Conservation (phyloP, 352 stramenopile species). For the Globisporangium polare region DNA sequence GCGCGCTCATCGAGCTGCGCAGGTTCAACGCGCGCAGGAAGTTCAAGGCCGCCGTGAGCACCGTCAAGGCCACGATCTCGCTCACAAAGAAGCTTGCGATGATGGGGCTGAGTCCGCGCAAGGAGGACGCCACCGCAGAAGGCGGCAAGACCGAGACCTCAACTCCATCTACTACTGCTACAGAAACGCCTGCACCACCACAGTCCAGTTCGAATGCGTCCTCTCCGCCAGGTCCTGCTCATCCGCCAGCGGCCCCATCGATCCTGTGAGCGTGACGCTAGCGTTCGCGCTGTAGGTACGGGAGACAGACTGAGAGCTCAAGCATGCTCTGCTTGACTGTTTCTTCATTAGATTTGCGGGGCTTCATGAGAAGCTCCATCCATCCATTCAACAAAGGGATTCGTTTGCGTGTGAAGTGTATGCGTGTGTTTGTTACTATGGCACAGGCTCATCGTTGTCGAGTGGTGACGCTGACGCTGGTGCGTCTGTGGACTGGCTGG, state of each 20-base stretch:
- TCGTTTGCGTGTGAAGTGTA: too few species aligned
- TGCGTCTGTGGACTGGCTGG: too few species aligned
- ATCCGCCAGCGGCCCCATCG: slow-evolving; percentile 6
- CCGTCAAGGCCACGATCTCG: slow-evolving; percentile 79
- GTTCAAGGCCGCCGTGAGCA: slow-evolving; percentile 92
- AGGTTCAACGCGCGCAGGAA: slow-evolving; percentile 93
- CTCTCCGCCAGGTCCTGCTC: not conserved
- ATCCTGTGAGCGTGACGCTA: slow-evolving; percentile 8
- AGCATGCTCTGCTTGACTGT: not conserved
- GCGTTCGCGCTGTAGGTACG: slow-evolving; percentile 2
- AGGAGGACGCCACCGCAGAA: not conserved
- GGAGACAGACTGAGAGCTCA: not conserved
- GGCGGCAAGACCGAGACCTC: not conserved
- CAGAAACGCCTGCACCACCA: not conserved
- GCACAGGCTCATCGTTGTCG: too few species aligned
- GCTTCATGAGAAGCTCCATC: not conserved
- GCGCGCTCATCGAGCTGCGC: slow-evolving; percentile 85
- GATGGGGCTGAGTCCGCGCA: slow-evolving; percentile 5
- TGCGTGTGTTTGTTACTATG: too few species aligned
- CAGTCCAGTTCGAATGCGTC: not conserved
- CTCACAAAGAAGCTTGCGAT: slow-evolving; percentile 65
- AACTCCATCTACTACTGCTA: not conserved
- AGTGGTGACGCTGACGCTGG: too few species aligned
- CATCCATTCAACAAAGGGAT: not conserved
- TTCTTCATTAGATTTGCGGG: slow-evolving; percentile 3